These are phyloP conservation scores for Pseudocercospora ulei DNA, from an alignment of 2,329 filamentous ascomycete species.

Conservation along the genomic window DNA sequence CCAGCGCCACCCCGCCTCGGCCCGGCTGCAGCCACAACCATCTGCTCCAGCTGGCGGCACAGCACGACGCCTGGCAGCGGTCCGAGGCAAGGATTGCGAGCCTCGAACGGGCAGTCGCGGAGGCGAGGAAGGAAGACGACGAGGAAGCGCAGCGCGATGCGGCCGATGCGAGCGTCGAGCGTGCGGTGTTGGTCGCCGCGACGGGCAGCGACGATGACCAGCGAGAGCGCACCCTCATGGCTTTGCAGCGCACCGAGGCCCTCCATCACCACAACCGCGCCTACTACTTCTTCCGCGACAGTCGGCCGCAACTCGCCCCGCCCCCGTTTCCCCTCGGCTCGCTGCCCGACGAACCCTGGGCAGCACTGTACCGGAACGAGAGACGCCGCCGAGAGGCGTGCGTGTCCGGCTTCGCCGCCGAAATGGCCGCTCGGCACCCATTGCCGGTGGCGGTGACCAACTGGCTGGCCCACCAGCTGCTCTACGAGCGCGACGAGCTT, in stretches of 20 bases:
- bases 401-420: constrained; percentile 37
- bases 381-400: constrained; percentile 36
- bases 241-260: constrained; percentile 53
- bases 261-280: constrained; percentile 41
- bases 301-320: constrained; percentile 13
- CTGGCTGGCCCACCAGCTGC: constrained; percentile 39
- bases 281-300: constrained; percentile 50
- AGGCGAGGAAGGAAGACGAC: constrained; percentile 18
- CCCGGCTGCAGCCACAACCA: constrained; percentile 24
- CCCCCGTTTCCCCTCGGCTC: constrained; percentile 27
- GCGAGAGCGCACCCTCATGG: constrained; percentile 45
- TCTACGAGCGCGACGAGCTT: constrained; percentile 29
- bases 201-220: constrained; percentile 38
- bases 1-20: constrained; percentile 15
- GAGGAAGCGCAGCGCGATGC: constrained; percentile 6
- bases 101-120: constrained; percentile 20
- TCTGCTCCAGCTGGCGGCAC: constrained; percentile 26
- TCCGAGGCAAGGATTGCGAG: constrained; percentile 25
- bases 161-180: constrained; percentile 13
- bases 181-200: constrained; percentile 37
- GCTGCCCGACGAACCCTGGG: constrained; percentile 33
- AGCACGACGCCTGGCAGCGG: constrained; percentile 24
- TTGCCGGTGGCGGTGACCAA: constrained; percentile 35
- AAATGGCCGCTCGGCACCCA: constrained; percentile 34
- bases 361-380: constrained; percentile 31